Evolutionary conservation across 495 filamentous ascomycete species (phyloP).

Genomic region (Lasiosphaeria hispida): DNA sequence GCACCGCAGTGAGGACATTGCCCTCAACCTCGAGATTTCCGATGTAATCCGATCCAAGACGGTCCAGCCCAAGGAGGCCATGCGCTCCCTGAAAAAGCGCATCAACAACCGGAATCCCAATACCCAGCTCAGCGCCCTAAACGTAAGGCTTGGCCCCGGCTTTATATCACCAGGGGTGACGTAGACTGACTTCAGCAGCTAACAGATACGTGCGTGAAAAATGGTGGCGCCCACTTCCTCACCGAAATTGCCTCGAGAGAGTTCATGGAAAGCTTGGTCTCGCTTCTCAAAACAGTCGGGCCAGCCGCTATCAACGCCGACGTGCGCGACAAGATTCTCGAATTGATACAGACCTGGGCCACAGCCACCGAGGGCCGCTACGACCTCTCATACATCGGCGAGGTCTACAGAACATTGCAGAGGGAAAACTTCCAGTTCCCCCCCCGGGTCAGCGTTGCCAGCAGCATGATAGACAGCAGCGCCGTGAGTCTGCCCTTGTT

Average conservation of each 20-base stretch:
- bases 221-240: slow-evolving; percentile 95
- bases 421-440: slow-evolving; percentile 86
- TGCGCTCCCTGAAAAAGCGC: slow-evolving; percentile 89
- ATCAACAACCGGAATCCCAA: slow-evolving; percentile 97
- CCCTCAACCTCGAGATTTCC: slow-evolving; percentile 94
- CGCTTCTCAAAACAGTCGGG: slow-evolving; percentile 76
- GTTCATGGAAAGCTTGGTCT: slow-evolving; percentile 96
- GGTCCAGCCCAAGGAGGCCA: slow-evolving; percentile 93
- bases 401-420: slow-evolving; percentile 80
- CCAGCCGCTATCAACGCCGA: slow-evolving; percentile 75
- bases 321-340: slow-evolving; percentile 85
- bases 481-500: slow-evolving; percentile 62
- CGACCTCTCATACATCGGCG: slow-evolving; percentile 79
- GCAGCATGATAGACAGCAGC: slow-evolving; percentile 94
- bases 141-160: slow-evolving; percentile 51
- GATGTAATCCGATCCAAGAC: slow-evolving; percentile 95
- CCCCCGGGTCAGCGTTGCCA: slow-evolving; percentile 79
- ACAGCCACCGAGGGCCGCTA: slow-evolving; percentile 82
- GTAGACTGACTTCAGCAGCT: slow-evolving; percentile 46
- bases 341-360: slow-evolving; percentile 91
- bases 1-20: slow-evolving; percentile 81
- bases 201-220: slow-evolving; percentile 98
- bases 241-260: slow-evolving; percentile 92
- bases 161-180: neutral
- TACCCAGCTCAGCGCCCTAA: slow-evolving; percentile 86